These are phyloP conservation scores for Podaxis carcinomalis DNA, from an alignment of 768 basidiomycete species.

Conservation along the genomic window DNA sequence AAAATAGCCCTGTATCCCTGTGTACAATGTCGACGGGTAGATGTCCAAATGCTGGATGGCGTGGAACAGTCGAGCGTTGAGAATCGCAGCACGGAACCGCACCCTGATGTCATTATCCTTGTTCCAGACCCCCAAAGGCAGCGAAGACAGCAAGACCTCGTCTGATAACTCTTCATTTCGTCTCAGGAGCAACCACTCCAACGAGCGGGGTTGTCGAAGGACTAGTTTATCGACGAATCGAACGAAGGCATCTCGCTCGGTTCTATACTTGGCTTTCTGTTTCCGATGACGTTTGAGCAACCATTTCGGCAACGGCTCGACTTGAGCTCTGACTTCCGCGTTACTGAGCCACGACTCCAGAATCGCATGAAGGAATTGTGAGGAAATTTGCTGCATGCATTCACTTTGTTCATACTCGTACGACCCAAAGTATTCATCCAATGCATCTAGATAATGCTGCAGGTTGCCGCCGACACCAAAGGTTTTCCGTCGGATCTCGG, in stretches of 20 bases:
- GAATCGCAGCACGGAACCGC: conserved; percentile 67
- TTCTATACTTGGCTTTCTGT: conserved; percentile 55
- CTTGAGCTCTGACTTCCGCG: not conserved
- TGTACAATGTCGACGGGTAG: conserved; percentile 34
- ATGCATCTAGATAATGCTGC: conserved; percentile 46
- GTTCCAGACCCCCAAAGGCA: conserved; percentile 41
- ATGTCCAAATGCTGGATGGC: conserved; percentile 35
- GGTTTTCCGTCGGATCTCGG: conserved; percentile 48
- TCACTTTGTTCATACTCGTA: conserved; percentile 57
- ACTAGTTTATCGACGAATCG: conserved; percentile 63
- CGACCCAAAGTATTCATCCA: conserved; percentile 46
- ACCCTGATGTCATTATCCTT: conserved; percentile 81
- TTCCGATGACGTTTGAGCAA: conserved; percentile 41
- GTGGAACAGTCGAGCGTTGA: conserved; percentile 53
- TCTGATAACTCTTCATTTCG: conserved; percentile 26
- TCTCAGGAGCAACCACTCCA: conserved; percentile 42
- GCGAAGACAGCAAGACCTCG: conserved; percentile 38
- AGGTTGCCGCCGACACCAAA: conserved; percentile 51
- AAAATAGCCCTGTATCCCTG: conserved; percentile 39
- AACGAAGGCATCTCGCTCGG: conserved; percentile 57
- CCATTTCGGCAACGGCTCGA: conserved; percentile 47
- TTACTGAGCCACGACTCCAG: conserved; percentile 49
- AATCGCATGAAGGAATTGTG: conserved; percentile 66
- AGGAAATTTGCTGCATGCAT: conserved; percentile 44
- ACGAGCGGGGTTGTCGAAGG: conserved; percentile 47